Evolutionary conservation across 768 basidiomycete species (phyloP).

Genomic region (Kwoniella sp.): DNA sequence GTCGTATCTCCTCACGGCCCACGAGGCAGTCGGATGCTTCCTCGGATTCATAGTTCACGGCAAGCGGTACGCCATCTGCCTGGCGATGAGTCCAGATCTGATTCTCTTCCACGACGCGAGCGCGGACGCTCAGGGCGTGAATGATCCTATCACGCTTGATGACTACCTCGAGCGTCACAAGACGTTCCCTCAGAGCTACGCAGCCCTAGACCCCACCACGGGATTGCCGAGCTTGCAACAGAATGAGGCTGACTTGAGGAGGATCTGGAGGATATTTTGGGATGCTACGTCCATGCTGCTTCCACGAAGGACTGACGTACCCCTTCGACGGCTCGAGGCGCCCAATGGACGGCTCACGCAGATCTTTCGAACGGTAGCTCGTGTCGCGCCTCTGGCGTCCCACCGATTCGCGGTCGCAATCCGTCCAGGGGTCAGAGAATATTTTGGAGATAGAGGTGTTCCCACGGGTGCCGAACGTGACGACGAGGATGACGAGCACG

Average conservation of each 20-base stretch:
- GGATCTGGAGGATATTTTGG: neutral
- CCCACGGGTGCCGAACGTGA: neutral
- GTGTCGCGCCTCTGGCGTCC: neutral
- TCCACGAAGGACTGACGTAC: neutral
- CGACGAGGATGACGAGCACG: too few species aligned
- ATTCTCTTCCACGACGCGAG: neutral
- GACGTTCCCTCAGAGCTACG: neutral
- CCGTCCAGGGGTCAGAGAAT: neutral
- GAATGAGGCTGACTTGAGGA: neutral
- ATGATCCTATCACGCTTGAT: neutral
- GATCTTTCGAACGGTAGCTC: neutral
- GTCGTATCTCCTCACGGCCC: neutral
- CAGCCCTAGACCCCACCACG: neutral
- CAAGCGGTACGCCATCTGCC: neutral
- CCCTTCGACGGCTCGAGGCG: neutral
- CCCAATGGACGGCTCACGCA: neutral
- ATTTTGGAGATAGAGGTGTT: neutral
- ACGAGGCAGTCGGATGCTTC: neutral
- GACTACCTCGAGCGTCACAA: neutral
- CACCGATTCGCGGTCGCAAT: neutral
- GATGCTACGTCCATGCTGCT: neutral
- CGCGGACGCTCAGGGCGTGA: neutral
- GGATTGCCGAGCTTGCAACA: neutral
- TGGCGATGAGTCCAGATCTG: neutral
- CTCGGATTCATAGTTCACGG: neutral